phyloP scores from a whole-genome alignment of 306 rosid species.

The Vigna angularis region DNA sequence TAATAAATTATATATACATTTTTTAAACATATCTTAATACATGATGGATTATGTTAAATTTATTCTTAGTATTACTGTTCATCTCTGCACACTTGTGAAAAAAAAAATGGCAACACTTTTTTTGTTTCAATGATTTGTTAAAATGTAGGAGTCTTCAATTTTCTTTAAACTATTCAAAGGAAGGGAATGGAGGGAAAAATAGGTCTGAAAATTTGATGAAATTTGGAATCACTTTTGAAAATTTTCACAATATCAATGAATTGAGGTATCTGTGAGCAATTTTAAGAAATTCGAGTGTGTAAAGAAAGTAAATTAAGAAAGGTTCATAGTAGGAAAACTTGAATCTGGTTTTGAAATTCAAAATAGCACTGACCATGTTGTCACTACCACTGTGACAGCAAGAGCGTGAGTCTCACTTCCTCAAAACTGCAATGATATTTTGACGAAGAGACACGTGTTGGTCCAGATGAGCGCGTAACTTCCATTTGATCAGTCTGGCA shows the following conservation, averaged over 20 bases:
- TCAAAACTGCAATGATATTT: background rate
- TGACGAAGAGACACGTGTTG: slow-evolving; percentile 30
- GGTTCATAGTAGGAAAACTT: background rate
- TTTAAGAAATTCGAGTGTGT: background rate
- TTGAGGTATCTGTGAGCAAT: slow-evolving; percentile 7
- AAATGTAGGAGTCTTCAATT: background rate
- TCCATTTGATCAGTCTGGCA: slow-evolving; percentile 1
- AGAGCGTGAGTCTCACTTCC: slow-evolving; percentile 14
- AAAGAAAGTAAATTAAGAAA: slow-evolving; percentile 11
- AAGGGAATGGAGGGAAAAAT: background rate
- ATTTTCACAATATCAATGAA: slow-evolving; percentile 10
- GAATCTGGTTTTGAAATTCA: slow-evolving; percentile 43
- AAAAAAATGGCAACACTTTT: too few species aligned
- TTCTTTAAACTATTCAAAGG: background rate
- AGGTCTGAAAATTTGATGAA: background rate
- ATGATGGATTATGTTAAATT: too few species aligned
- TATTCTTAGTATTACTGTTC: too few species aligned
- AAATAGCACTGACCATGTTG: background rate
- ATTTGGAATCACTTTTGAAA: background rate
- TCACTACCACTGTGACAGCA: background rate
- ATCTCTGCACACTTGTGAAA: too few species aligned
- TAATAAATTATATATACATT: too few species aligned
- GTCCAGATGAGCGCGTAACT: background rate
- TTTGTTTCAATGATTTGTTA: too few species aligned
- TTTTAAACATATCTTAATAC: too few species aligned